phyloP scores from a whole-genome alignment of 2,329 filamentous ascomycete species.

The Ambrosiella cleistominuta region DNA sequence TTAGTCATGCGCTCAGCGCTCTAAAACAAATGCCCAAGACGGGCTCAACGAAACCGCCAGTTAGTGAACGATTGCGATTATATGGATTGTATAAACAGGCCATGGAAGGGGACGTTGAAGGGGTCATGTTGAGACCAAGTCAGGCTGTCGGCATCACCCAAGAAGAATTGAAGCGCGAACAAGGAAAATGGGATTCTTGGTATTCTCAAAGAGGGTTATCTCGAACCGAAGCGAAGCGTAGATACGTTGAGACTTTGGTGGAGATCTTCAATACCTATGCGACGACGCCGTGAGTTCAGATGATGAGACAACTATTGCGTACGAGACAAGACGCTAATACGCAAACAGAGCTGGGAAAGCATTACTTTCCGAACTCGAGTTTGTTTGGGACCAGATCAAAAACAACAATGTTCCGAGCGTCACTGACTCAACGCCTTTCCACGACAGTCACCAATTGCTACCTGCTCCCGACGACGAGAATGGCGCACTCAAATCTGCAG shows the following conservation, averaged over 20 bases:
- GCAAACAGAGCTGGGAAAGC: constrained; percentile 54
- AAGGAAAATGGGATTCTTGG: constrained; percentile 85
- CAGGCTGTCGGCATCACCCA: constrained; percentile 27
- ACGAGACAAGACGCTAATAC: not conserved
- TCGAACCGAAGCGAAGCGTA: constrained; percentile 80
- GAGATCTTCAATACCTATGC: constrained; percentile 95
- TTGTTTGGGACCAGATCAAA: constrained; percentile 97
- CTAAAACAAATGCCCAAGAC: constrained; percentile 95
- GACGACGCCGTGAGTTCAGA: constrained; percentile 49
- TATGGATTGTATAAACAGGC: constrained; percentile 99
- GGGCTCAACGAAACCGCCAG: constrained; percentile 73
- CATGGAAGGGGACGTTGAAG: constrained; percentile 94
- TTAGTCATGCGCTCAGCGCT: constrained; percentile 95
- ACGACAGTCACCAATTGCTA: constrained; percentile 19
- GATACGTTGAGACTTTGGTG: constrained; percentile 86
- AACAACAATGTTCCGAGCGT: constrained; percentile 53
- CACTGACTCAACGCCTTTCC: constrained; percentile 37
- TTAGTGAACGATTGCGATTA: constrained; percentile 67
- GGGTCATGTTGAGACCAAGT: constrained; percentile 72
- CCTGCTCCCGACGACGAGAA: constrained; percentile 21
- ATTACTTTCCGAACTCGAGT: constrained; percentile 87
- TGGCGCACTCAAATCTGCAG: constrained; percentile 27
- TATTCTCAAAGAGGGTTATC: constrained; percentile 67
- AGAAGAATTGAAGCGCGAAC: constrained; percentile 40
- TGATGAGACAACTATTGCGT: not conserved